phyloP scores from a whole-genome alignment of 805 yeast species.

The Candida chauliodis region DNA sequence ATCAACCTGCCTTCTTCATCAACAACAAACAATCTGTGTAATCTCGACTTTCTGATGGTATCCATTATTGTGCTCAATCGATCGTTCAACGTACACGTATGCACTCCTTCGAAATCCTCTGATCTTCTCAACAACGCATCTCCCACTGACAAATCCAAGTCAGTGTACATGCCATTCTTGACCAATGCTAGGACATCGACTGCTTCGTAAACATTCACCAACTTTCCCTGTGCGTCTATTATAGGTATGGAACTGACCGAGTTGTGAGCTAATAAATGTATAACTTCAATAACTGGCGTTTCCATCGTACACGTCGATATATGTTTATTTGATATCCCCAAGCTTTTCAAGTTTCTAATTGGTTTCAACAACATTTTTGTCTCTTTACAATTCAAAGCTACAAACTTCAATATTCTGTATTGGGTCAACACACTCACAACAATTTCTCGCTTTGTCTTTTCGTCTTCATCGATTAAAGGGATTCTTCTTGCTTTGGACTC shows the following conservation, averaged over 20 bases:
- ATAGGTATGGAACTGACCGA: conserved; percentile 94
- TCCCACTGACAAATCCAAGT: conserved; percentile 86
- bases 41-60: conserved; percentile 83
- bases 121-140: conserved; percentile 92
- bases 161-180: conserved; percentile 92
- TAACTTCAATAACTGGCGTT: conserved; percentile 92
- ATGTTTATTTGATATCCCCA: conserved; percentile 43
- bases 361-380: conserved; percentile 80
- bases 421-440: conserved; percentile 95
- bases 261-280: conserved; percentile 69
- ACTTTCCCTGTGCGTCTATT: conserved; percentile 63
- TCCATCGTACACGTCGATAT: conserved; percentile 82
- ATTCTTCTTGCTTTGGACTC: conserved; percentile 87
- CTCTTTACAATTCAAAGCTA: conserved; percentile 93
- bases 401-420: conserved; percentile 92
- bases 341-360: conserved; percentile 63
- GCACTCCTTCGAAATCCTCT: conserved; percentile 96
- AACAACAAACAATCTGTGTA: conserved; percentile 89
- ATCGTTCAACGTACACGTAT: conserved; percentile 88
- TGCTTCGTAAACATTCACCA: conserved; percentile 91
- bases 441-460: conserved; percentile 86
- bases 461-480: conserved; percentile 92
- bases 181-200: conserved; percentile 90
- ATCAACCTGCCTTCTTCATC: conserved; percentile 73
- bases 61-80: conserved; percentile 86